Base-by-base conservation (phyloP, 345 rosid species). In the Theobroma cacao region DNA sequence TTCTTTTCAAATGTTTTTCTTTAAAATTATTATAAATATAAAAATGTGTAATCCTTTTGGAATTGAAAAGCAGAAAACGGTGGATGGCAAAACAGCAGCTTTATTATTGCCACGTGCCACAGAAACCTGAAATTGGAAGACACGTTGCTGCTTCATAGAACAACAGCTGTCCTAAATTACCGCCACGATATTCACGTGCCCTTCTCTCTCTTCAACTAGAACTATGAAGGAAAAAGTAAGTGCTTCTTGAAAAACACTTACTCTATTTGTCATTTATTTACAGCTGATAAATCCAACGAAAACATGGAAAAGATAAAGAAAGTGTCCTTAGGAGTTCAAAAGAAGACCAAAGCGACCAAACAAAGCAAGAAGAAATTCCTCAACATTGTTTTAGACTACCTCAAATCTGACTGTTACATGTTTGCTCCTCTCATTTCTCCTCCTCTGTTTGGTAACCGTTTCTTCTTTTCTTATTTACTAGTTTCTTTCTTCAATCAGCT, bases 351-450 rank as follows among this genome's bases (percentile, higher is more conserved):
- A 30, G 58, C 79, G 75, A 74, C 47, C 13, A 86, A 75, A 81
- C 83, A 78, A 72, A 75, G 59, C 67, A 80, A 38, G 78, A 83
- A 56, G 69, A 78, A 69, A 33, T 20, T 77, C 33, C 40, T 87
- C 15, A 80, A 59, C 38, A 80, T 36, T 40, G 71, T 85, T 22
- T 75, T 76, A 2, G 45, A 83, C 33, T 89, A 84, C 81, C 87
- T 92, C 28, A 79, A 81, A 45, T 82, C 85, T 26, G 86, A 91
- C 81, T 68, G 55, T 3, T 82, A 87, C 85, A 81, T 91, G 87
- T 86, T 83, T 73, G 82, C 87, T 84, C 91, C 91, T 69, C 81
- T 85, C 34, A 4, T 89, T 43, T 73, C 85, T 24, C 70, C 61
- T 74, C 71, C 82, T 30, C 43, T 52, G 50, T 40, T 76, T 17